phyloP scores from a whole-genome alignment of 345 rosid species.

The Aegle marmelos region DNA sequence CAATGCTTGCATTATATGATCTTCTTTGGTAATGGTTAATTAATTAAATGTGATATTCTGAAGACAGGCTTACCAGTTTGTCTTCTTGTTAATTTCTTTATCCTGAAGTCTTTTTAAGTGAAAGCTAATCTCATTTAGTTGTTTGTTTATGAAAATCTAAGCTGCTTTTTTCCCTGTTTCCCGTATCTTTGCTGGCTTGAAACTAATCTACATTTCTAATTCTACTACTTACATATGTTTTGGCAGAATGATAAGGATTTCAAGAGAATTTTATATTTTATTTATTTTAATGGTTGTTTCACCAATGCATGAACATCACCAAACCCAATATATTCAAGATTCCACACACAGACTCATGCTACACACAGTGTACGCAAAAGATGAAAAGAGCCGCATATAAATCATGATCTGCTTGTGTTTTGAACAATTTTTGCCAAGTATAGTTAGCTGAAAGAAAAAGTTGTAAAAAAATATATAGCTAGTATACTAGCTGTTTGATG shows the following conservation, averaged over 20 bases:
- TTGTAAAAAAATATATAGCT: neutral
- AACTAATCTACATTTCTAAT: neutral
- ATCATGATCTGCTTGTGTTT: neutral
- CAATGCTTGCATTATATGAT: slow-evolving; percentile 12
- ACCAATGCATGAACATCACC: slow-evolving; percentile 22
- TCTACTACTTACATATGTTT: neutral
- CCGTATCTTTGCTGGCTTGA: slow-evolving; percentile 37
- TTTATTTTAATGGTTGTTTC: neutral
- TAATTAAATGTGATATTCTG: neutral
- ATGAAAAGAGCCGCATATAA: neutral
- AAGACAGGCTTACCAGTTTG: slow-evolving; percentile 22
- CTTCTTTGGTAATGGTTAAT: neutral
- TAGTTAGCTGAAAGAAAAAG: too few relatives aligned
- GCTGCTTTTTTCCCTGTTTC: slow-evolving; percentile 29
- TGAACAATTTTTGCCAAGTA: neutral
- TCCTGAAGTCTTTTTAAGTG: neutral
- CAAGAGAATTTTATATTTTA: neutral
- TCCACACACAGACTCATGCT: neutral
- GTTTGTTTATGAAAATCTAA: slow-evolving; percentile 38
- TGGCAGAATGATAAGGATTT: slow-evolving; percentile 21
- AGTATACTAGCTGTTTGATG: neutral
- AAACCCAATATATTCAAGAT: slow-evolving; percentile 18
- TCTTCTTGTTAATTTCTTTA: slow-evolving; percentile 28
- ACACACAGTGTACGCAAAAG: too few relatives aligned
- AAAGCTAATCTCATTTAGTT: slow-evolving; percentile 2